Percentiles rank a stretch among this genome's conserved stretches.
Evolutionary conservation across 352 stramenopile species (phyloP).

Genomic region (Albugo candida): DNA sequence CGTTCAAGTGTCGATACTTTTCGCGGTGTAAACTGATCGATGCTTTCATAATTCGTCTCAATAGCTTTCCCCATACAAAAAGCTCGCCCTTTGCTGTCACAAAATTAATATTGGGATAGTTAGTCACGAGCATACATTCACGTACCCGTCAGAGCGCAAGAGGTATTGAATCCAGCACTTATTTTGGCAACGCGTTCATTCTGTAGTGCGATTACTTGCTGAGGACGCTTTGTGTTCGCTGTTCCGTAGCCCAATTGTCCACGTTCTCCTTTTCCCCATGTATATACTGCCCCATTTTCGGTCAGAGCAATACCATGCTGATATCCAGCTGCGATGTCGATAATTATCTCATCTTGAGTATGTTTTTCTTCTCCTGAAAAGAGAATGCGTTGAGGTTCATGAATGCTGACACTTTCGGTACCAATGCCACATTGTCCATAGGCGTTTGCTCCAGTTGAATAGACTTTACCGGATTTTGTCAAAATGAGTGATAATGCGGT

Average conservation of each 20-base stretch:
- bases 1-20: slow-evolving; percentile 46
- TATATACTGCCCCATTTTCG: slow-evolving; percentile 41
- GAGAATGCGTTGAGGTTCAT: slow-evolving; percentile 25
- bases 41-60: slow-evolving; percentile 26
- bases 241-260: slow-evolving; percentile 63
- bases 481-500: slow-evolving; percentile 56
- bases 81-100: slow-evolving; percentile 43
- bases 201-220: slow-evolving; percentile 63
- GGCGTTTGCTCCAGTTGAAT: slow-evolving; percentile 49
- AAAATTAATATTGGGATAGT: not conserved
- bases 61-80: slow-evolving; percentile 71
- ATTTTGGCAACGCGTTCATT: slow-evolving; percentile 38
- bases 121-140: not conserved
- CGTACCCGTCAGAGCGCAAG: slow-evolving; percentile 35
- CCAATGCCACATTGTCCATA: slow-evolving; percentile 67
- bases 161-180: slow-evolving; percentile 70
- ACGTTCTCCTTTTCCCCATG: slow-evolving; percentile 70
- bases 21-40: slow-evolving; percentile 53
- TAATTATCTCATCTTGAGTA: slow-evolving; percentile 12
- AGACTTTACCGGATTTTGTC: slow-evolving; percentile 61
- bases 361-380: slow-evolving; percentile 24
- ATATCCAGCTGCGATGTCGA: slow-evolving; percentile 52
- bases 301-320: slow-evolving; percentile 63
- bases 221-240: slow-evolving; percentile 43
- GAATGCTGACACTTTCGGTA: slow-evolving; percentile 38